A percentile compares a stretch with the other conserved stretches of the same genome.
These are phyloP conservation scores for Hortaea sp. DNA, from an alignment of 2,329 filamentous ascomycete species.

Conservation along the genomic window DNA sequence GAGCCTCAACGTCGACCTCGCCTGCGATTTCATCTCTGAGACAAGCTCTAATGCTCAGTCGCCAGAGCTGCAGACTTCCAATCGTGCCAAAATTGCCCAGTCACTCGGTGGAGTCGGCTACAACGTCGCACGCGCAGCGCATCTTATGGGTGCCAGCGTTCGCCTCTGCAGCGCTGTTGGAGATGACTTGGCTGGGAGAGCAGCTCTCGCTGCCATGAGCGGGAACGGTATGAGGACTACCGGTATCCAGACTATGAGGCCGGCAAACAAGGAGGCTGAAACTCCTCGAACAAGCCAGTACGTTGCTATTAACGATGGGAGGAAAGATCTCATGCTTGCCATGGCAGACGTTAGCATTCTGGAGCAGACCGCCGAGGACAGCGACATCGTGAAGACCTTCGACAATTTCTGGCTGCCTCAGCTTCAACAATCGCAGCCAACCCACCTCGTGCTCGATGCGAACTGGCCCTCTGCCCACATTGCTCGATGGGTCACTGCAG, in stretches of 20 bases:
- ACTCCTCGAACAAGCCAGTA: conserved; percentile 75
- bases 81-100: conserved; percentile 70
- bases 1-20: conserved; percentile 79
- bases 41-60: conserved; percentile 27
- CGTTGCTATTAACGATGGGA: conserved; percentile 73
- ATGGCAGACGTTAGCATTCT: conserved; percentile 95
- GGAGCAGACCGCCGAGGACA: conserved; percentile 29
- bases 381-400: conserved; percentile 32
- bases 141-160: conserved; percentile 56
- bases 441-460: conserved; percentile 74
- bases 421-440: conserved; percentile 48
- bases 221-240: conserved; percentile 53
- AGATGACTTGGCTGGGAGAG: conserved; percentile 66
- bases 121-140: conserved; percentile 79
- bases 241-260: conserved; percentile 44
- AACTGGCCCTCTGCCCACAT: conserved; percentile 69
- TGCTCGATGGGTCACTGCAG: conserved; percentile 55
- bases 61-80: conserved; percentile 66
- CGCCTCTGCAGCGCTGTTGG: conserved; percentile 72
- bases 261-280: conserved; percentile 5
- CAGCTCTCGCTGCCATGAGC: conserved; percentile 57
- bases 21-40: conserved; percentile 62
- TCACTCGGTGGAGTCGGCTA: conserved; percentile 84
- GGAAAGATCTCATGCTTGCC: conserved; percentile 76
- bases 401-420: conserved; percentile 51